These are phyloP conservation scores for Phialocephala sp. DNA, from an alignment of 2,329 filamentous ascomycete species.

Conservation along the genomic window DNA sequence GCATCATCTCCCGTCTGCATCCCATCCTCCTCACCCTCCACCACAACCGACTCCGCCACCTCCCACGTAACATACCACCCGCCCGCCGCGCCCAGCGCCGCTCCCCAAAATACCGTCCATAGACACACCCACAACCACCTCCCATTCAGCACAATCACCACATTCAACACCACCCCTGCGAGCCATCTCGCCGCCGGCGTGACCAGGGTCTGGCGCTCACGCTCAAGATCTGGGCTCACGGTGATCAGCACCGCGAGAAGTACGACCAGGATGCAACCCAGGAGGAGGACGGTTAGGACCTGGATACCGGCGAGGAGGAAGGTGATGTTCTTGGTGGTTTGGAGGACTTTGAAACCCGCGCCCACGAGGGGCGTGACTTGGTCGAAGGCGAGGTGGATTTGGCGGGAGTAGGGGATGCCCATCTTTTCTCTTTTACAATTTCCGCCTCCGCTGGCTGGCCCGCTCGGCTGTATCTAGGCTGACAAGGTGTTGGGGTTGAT, in stretches of 20 bases:
- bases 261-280: slow-evolving; percentile 47
- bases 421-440: too few relatives aligned
- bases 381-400: slow-evolving; percentile 57
- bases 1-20: neutral
- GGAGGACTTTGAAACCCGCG: slow-evolving; percentile 53
- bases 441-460: too few relatives aligned
- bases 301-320: slow-evolving; percentile 54
- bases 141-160: slow-evolving; percentile 13
- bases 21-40: neutral
- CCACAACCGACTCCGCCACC: neutral
- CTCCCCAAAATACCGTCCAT: slow-evolving; percentile 22
- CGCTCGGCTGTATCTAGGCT: too few relatives aligned
- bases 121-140: slow-evolving; percentile 15
- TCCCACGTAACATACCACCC: slow-evolving; percentile 27
- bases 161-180: slow-evolving; percentile 18
- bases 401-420: slow-evolving; percentile 58
- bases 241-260: slow-evolving; percentile 49
- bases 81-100: slow-evolving; percentile 11
- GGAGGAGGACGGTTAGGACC: slow-evolving; percentile 50
- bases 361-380: slow-evolving; percentile 58
- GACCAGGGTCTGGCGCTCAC: slow-evolving; percentile 48
- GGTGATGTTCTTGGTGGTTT: slow-evolving; percentile 56
- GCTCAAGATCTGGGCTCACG: slow-evolving; percentile 54
- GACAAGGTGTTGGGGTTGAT: too few relatives aligned
- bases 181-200: slow-evolving; percentile 49